Conservation (phyloP, 768 basidiomycete genomes). For the Auricularia cornea region DNA sequence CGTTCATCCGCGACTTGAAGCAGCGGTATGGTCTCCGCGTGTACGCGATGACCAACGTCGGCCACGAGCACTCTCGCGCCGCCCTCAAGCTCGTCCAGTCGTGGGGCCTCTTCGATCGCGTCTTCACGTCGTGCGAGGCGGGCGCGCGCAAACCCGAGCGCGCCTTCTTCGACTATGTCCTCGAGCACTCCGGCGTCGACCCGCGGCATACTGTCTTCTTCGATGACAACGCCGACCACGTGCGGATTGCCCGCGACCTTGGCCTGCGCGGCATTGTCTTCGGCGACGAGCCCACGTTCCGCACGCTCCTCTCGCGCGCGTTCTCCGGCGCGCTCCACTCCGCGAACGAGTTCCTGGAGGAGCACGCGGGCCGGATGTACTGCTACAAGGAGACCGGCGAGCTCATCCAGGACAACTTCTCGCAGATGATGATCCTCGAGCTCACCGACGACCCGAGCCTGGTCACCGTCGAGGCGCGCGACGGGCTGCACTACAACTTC, state of each 20-base stretch:
- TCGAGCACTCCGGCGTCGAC: constrained; percentile 36
- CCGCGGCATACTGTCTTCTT: constrained; percentile 44
- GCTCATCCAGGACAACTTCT: constrained; percentile 43
- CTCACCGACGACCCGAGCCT: constrained; percentile 37
- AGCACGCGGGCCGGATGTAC: constrained; percentile 31
- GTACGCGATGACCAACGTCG: constrained; percentile 56
- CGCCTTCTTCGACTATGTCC: constrained; percentile 43
- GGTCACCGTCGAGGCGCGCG: background rate
- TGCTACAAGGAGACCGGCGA: constrained; percentile 39
- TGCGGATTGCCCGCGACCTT: constrained; percentile 47
- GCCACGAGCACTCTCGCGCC: constrained; percentile 13
- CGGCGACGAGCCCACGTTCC: constrained; percentile 32
- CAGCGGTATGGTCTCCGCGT: constrained; percentile 30
- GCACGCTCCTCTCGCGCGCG: constrained; percentile 34
- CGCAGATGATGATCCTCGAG: constrained; percentile 51
- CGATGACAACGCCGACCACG: constrained; percentile 53
- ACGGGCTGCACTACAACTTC: constrained; percentile 37
- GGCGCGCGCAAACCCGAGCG: constrained; percentile 52
- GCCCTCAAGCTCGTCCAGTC: background rate
- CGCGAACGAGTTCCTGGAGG: constrained; percentile 33
- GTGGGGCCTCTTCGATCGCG: constrained; percentile 39
- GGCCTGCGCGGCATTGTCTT: constrained; percentile 50
- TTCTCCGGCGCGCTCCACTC: constrained; percentile 35
- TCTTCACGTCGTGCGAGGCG: constrained; percentile 43
- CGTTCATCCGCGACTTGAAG: constrained; percentile 40